Evolutionary conservation across 345 rosid genomes (phyloP).

Genomic region (Clausena lansium): DNA sequence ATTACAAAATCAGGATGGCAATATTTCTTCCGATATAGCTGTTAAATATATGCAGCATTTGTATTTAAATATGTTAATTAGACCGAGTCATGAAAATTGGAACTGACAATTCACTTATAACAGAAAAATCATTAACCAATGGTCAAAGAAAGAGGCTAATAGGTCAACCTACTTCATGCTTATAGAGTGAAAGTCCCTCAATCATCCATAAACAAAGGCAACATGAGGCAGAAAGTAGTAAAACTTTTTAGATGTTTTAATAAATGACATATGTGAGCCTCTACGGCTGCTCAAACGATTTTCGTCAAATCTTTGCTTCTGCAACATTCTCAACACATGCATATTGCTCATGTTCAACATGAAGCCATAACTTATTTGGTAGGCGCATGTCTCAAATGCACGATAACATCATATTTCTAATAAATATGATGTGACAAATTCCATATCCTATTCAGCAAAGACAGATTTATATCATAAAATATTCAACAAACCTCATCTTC

Average conservation of each 20-base stretch:
- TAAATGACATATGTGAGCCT: background rate
- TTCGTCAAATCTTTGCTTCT: background rate
- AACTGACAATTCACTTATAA: background rate
- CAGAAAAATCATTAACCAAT: background rate
- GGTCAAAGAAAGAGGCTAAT: background rate
- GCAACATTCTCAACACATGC: background rate
- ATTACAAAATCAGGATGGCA: background rate
- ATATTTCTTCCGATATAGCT: background rate
- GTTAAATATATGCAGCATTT: background rate
- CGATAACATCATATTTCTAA: background rate
- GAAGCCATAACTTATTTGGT: background rate
- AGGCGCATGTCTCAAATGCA: background rate
- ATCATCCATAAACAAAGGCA: background rate
- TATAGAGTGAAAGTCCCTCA: background rate
- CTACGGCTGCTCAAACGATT: background rate
- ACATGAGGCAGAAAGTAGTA: background rate
- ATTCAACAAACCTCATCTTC: conserved; percentile 34
- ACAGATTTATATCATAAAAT: background rate
- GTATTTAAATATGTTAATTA: background rate
- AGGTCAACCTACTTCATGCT: background rate
- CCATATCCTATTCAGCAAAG: background rate
- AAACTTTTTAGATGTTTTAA: background rate
- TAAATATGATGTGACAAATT: background rate
- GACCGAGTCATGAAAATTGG: background rate
- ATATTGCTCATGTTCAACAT: background rate